A percentile compares a stretch with the other conserved stretches of the same genome.
phyloP scores from a whole-genome alignment of 2,329 filamentous ascomycete genomes.

The Aspergillus persii region DNA sequence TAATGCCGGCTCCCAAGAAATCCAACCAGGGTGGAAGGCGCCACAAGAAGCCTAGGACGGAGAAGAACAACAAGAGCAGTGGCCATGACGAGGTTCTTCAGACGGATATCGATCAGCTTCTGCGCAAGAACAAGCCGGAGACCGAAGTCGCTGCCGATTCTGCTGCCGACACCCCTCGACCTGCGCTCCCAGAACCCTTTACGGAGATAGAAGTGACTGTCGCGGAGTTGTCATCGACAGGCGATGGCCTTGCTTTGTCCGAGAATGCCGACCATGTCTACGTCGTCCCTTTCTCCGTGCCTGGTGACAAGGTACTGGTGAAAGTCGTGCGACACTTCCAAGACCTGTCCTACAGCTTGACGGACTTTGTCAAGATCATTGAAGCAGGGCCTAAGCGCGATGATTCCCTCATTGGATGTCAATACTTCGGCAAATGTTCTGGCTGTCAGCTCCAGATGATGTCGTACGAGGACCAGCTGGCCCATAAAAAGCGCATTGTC shows the following conservation, averaged over 20 bases:
- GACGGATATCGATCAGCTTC: slow-evolving; percentile 55
- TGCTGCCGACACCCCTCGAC: slow-evolving; percentile 23
- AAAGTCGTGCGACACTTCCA: slow-evolving; percentile 73
- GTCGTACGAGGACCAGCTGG: slow-evolving; percentile 79
- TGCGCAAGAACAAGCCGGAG: slow-evolving; percentile 33
- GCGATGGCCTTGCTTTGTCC: slow-evolving; percentile 81
- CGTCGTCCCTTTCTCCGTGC: slow-evolving; percentile 82
- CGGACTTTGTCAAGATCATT: slow-evolving; percentile 78
- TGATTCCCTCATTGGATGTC: slow-evolving; percentile 72
- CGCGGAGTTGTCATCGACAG: slow-evolving; percentile 79
- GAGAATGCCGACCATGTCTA: slow-evolving; percentile 68
- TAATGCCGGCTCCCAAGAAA: slow-evolving; percentile 30
- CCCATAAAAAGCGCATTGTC: slow-evolving; percentile 79
- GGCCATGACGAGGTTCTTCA: slow-evolving; percentile 66
- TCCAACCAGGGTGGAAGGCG: slow-evolving; percentile 24
- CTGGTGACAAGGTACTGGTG: slow-evolving; percentile 75
- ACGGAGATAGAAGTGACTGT: slow-evolving; percentile 82
- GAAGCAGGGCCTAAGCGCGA: slow-evolving; percentile 73
- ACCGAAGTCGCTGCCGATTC: slow-evolving; percentile 28
- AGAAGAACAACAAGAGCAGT: slow-evolving; percentile 59
- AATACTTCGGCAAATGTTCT: slow-evolving; percentile 82
- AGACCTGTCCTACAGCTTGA: slow-evolving; percentile 66
- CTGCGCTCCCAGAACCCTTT: slow-evolving; percentile 61
- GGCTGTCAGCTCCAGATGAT: slow-evolving; percentile 99
- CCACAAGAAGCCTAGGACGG: slow-evolving; percentile 52